Base-by-base conservation (phyloP, 2,329 filamentous ascomycete species). In the Calonectria pauciramosa region DNA sequence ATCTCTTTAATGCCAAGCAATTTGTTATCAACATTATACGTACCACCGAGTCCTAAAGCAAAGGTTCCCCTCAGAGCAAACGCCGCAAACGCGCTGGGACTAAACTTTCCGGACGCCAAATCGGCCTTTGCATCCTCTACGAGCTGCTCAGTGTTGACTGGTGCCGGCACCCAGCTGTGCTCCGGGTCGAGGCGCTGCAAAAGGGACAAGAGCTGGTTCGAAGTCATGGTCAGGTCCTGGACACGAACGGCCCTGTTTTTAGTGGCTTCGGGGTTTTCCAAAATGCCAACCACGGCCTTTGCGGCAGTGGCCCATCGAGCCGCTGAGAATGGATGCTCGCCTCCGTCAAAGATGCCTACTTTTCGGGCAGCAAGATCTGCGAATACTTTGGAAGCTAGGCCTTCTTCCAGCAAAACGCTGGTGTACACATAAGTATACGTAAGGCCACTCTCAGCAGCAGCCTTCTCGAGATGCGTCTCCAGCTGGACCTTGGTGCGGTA, bases 361-460 rank as follows among this genome's bases (percentile, higher is more conserved):
- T 34, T 68, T 23, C 44, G 4, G 3, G 52, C 65, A 10, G 70
- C 28, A n/a, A 72, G 68, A 23, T 72, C 64, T 4, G 18, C 63
- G n/a, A 72, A 72, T 36, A 34, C 70, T 18, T 32, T 44, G 8
- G 66, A 54, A 1, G 20, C 54, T 4, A 72, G 41, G 11, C 70
- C 70, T 20, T 63, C 44, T 16, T 72, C 70, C 0, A 72, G 23
- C 7, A 72, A 11, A 2, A 72, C n/a, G n/a, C 70, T 72, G 20
- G 52, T 72, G 18, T 72, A 72, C 6, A 72, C 14, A 20, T 72
- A 72, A 1, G 70, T 72, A 23, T 72, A 72, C 5, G 65, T 64
- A 16, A 72, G 41, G 4, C 30, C n/a, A 7, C 23, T 52, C 23
- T 72, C 65, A 16, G n/a, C 26, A 1, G 70, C 65, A 4, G 52